Base-by-base conservation (phyloP, 495 filamentous ascomycete species). In the Stereocaulon alpinum region DNA sequence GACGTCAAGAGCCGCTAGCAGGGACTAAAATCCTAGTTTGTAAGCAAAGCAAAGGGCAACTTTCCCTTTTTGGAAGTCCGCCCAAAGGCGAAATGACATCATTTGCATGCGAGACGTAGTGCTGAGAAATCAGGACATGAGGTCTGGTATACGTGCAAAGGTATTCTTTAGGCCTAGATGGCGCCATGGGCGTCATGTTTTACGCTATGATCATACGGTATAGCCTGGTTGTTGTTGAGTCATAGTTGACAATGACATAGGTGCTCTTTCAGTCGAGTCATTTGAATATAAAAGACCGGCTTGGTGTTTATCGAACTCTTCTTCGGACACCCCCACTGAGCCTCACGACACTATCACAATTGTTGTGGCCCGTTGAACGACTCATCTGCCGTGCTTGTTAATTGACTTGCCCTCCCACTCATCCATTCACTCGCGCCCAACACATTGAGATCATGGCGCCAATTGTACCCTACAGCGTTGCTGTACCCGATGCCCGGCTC, bases 401-500 rank as follows among this genome's bases (percentile, higher is more conserved):
- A 11, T 32, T 20, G n/a, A 6, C 7, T 18, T 6, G 4, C n/a
- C 1, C 3, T 22, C 24, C 50, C 10, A 4, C 20, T 32, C 18
- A 32, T 6, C 55, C 18, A 0, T 17, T 14, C 24, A 24, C 24
- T 24, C 3, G 24, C 24, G 24, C 24, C 24, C 24, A 24, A 24
- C 24, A 24, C 10, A 5, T 41, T 29, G 5, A 40, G 34, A 11
- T 15, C 18, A 66, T 66, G 64, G 54, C 64, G 24, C 40, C 56
- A 11, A 63, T 47, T 20, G 67, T 66, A 62, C 64, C 69, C 7
- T 77, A 71, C 58, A 65, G 60, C 6, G 66, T 78, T 51, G 68
- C 68, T 4, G 66, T 79, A 7, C 63, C 74, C 4, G 70, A 76
- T 17, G 61, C 67, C 6, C 61, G 54, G 15, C 64, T 79, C 15